Base-by-base conservation (phyloP, 371 early-diverging fungal species). In the Mucor irregularis region DNA sequence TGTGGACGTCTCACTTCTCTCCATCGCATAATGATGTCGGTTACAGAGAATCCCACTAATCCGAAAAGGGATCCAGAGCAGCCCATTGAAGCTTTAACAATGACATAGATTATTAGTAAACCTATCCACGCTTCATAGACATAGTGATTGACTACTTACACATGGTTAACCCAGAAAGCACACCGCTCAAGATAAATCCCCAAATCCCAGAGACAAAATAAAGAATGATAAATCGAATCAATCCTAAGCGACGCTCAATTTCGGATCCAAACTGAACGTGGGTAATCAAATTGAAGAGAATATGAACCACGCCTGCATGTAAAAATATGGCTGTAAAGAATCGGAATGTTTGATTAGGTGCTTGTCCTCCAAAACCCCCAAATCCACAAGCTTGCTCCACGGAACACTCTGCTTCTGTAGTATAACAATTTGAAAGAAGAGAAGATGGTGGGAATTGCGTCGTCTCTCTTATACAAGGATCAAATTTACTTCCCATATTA, bases 251-350 rank as follows among this genome's bases (percentile, higher is more conserved):
- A 26, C 75, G 57, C 63, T 93, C 94, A 54, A 92, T 63, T 42
- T 86, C 76, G 3, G 71, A 74, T 2, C 89, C 89, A 5, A 82
- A 68, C 21, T 75, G 60, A 37, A 88, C 54, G 49, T 91, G 91
- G 38, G 86, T 81, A 13, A 75, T 10, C 59, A 90, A 35, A 64
- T 93, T 93, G 61, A 91, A 66, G 1, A 83, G 11, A 24, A 87
- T 64, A 65, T 93, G 94, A 2, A 91, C 43, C 4, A 90, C 53
- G n/a, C 92, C 94, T 19, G 82, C 90, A 68, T 93, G 94, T 49
- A 93, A 64, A 58, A 90, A 89, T 30, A 92, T 85, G 14, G 92
- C 84, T 10, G 76, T 57, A 49, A 92, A 76, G 57, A 92, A 89
- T n/a, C 92, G 75, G 64, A 71, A 90, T 83, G 89, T 84, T 59